Conservation (phyloP, 1,139 yeast species). For the Pichia sp. region DNA sequence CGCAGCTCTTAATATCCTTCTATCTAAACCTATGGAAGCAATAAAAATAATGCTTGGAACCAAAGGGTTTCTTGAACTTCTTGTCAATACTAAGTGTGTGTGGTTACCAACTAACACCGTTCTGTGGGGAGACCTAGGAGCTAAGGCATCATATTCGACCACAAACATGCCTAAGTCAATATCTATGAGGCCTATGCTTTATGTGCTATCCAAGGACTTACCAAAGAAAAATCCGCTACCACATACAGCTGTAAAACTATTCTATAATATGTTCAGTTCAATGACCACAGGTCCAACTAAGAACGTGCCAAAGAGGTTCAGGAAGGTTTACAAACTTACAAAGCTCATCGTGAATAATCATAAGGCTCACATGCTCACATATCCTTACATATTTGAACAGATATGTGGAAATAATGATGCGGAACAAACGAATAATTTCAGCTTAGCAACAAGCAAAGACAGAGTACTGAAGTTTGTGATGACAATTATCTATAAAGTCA, state of each 20-base stretch:
- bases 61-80: conserved; percentile 28
- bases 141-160: not conserved
- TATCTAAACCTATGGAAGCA: conserved; percentile 32
- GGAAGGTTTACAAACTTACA: conserved; percentile 13
- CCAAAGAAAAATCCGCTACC: conserved; percentile 20
- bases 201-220: conserved; percentile 10
- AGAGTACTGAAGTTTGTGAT: conserved; percentile 36
- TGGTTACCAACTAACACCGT: conserved; percentile 10
- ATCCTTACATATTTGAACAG: conserved; percentile 26
- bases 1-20: conserved; percentile 23
- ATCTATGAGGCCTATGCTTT: conserved; percentile 16
- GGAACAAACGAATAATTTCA: conserved; percentile 16
- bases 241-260: conserved; percentile 1
- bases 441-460: conserved; percentile 23
- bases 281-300: too few species aligned
- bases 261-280: too few species aligned
- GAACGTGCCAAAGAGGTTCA: conserved; percentile 24
- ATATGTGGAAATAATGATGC: conserved; percentile 16
- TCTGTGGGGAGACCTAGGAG: conserved; percentile 32
- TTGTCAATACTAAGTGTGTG: conserved; percentile 30
- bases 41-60: conserved; percentile 31
- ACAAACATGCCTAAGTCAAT: conserved; percentile 1
- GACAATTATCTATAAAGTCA: conserved; percentile 36
- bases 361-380: conserved; percentile 19
- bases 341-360: conserved; percentile 25